These are phyloP conservation scores for Mycosphaerelloides madeirae DNA, from an alignment of 2,329 filamentous ascomycete species.

Conservation along the genomic window DNA sequence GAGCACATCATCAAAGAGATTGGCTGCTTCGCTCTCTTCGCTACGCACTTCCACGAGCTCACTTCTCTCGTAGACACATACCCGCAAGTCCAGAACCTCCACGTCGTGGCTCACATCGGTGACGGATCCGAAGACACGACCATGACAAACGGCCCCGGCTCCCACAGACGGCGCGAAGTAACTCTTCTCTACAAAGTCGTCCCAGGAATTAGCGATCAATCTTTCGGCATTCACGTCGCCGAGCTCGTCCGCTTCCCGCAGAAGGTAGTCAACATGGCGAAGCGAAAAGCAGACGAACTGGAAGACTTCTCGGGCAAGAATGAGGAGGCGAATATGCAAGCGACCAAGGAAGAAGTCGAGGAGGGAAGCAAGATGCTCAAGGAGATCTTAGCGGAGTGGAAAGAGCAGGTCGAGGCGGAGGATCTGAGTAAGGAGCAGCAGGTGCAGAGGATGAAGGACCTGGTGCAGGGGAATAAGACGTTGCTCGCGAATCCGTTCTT, in stretches of 20 bases:
- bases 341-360: constrained; percentile 81
- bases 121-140: constrained; percentile 46
- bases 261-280: constrained; percentile 99
- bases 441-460: constrained; percentile 69
- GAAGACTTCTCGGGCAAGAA: constrained; percentile 89
- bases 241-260: constrained; percentile 93
- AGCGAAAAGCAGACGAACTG: constrained; percentile 94
- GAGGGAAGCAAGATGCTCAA: constrained; percentile 83
- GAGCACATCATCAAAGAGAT: constrained; percentile 97
- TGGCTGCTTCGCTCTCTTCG: constrained; percentile 88
- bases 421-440: constrained; percentile 66
- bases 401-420: constrained; percentile 58
- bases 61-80: constrained; percentile 85
- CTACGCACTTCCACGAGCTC: constrained; percentile 96
- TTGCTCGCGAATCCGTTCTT: constrained; percentile 64
- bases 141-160: constrained; percentile 25
- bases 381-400: constrained; percentile 78
- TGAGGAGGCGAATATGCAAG: constrained; percentile 47
- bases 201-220: constrained; percentile 92
- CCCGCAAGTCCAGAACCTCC: constrained; percentile 83
- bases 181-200: constrained; percentile 96
- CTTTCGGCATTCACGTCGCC: constrained; percentile 96
- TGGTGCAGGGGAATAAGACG: constrained; percentile 69
- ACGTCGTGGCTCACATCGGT: constrained; percentile 89
- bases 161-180: constrained; percentile 67